Evolutionary conservation across 306 rosid genomes (phyloP), one percentile per base, ranked within the genome.

Genomic region (Biancaea sappan): DNA sequence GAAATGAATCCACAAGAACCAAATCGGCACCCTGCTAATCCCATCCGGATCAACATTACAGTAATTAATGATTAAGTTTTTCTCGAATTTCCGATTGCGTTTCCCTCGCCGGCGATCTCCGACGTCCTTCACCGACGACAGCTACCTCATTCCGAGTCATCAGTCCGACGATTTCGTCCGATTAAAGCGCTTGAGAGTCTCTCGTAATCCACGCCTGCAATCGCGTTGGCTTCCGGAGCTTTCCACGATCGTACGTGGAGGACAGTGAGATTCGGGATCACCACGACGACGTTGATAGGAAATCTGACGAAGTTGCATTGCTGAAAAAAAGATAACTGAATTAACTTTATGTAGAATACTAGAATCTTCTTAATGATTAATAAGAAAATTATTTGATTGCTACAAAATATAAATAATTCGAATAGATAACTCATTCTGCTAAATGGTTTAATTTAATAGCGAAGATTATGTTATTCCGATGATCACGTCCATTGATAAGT

Each of bases 181-280:
- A 11, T 9, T 2, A 16, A 10, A 2, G 26, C 21, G 35, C 13
- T 1, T 15, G 7, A 7, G n/a, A 13, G 3, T 21, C 32, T 3
- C 0, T n/a, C 26, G 69, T 38, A 14, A 8, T 0, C 48, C 19
- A 13, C 6, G 21, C n/a, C 31, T 12, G 19, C 50, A 13, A 15
- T 12, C 51, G 1, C 41, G 3, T 12, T 80, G 76, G 76, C 21
- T 29, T 43, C 80, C 83, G 7, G 9, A 26, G 46, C 74, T 79
- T 31, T 35, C 79, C 13, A 25, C 4, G 32, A 80, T 74, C 53
- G 6, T n/a, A n/a, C n/a, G n/a, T 5, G 52, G 83, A 80, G 51
- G 80, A 80, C 19, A 2, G 18, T 6, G 15, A 29, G 43, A 31
- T 3, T 46, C n/a, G 34, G 25, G 63, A 66, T 29, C 60, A 35